A percentile compares a stretch with the other conserved stretches of the same genome.
These are phyloP conservation scores for Lachancea lanzarotensis DNA, from an alignment of 805 yeast species.

Conservation along the genomic window DNA sequence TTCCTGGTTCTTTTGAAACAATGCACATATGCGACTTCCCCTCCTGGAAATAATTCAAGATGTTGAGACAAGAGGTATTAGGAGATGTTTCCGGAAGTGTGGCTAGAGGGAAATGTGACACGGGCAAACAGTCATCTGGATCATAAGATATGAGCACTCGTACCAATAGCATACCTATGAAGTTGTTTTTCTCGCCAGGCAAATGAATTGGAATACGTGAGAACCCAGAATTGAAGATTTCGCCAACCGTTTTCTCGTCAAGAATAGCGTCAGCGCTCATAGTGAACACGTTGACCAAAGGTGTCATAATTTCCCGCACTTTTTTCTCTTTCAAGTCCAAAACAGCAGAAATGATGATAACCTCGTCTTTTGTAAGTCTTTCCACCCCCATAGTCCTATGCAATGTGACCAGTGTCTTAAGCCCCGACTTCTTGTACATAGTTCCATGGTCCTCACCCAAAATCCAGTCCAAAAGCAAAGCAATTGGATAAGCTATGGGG, in stretches of 20 bases:
- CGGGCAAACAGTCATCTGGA: constrained; percentile 92
- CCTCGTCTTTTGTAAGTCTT: constrained; percentile 88
- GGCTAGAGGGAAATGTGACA: constrained; percentile 89
- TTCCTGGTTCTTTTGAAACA: constrained; percentile 82
- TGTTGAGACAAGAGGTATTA: constrained; percentile 88
- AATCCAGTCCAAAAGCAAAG: constrained; percentile 67
- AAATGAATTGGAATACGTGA: constrained; percentile 90
- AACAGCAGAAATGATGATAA: constrained; percentile 90
- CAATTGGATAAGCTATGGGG: constrained; percentile 89
- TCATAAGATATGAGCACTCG: constrained; percentile 90
- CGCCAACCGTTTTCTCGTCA: constrained; percentile 80
- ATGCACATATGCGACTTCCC: constrained; percentile 97
- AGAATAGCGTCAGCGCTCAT: constrained; percentile 76
- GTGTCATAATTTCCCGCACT: constrained; percentile 87
- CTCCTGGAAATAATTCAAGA: constrained; percentile 92
- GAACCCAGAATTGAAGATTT: constrained; percentile 88
- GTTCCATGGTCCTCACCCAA: constrained; percentile 97
- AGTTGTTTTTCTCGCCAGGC: constrained; percentile 83
- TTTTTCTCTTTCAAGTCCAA: constrained; percentile 88
- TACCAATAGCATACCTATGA: constrained; percentile 91
- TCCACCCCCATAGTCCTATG: constrained; percentile 96
- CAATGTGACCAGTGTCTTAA: constrained; percentile 86
- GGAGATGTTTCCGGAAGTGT: constrained; percentile 92
- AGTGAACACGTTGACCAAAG: constrained; percentile 82
- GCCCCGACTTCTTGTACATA: constrained; percentile 83